A percentile compares a stretch with the other conserved stretches of the same genome.
Conservation (phyloP, 306 rosid genomes). For the Dryas octopetala region DNA sequence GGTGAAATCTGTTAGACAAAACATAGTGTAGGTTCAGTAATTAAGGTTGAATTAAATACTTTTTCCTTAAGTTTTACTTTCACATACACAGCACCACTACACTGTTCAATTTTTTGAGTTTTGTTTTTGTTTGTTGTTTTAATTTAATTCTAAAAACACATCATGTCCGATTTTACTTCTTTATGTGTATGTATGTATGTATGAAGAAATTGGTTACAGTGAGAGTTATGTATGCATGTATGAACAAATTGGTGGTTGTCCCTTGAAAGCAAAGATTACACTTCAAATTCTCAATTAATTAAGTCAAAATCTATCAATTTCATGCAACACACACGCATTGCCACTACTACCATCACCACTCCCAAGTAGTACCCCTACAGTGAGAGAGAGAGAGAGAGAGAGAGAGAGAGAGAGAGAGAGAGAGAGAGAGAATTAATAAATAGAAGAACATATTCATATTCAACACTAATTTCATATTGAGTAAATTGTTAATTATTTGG, state of each 20-base stretch:
- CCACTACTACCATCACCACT: constrained; percentile 6
- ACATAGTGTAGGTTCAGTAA: background rate
- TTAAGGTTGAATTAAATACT: background rate
- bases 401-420: background rate
- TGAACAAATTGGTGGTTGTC: constrained; percentile 11
- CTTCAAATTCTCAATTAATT: background rate
- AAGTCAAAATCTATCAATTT: constrained; percentile 7
- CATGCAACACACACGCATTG: constrained; percentile 5
- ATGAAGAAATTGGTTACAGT: constrained; percentile 5
- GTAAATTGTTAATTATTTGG: too few species aligned
- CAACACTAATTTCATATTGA: background rate
- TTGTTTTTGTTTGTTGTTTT: too few species aligned
- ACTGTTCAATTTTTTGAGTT: background rate
- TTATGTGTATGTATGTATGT: too few species aligned
- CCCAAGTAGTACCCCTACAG: background rate
- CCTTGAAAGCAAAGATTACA: background rate
- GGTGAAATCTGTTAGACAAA: background rate
- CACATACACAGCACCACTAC: background rate
- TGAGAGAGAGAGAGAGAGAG: background rate
- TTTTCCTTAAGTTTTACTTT: background rate
- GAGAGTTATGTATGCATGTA: background rate
- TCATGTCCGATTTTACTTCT: background rate
- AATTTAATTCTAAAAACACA: background rate
- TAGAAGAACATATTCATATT: constrained; percentile 5
- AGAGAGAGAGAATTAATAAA: background rate